A percentile compares a stretch with the other conserved stretches of the same genome.
Evolutionary conservation across 768 basidiomycete genomes (phyloP).

Genomic region (Wakefieldia striispora): DNA sequence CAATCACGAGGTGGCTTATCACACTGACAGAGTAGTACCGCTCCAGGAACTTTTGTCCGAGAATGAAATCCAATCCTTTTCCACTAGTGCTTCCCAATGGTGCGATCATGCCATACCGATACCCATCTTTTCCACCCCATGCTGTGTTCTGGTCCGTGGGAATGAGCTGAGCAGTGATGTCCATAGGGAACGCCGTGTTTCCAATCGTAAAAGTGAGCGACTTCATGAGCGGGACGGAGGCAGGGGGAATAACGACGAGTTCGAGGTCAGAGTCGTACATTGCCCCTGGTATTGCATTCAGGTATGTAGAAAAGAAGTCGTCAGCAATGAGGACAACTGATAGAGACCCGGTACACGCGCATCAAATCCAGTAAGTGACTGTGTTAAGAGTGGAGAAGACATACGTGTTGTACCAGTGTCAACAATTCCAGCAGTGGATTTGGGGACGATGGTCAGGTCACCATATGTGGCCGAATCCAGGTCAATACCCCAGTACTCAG

Average conservation of each 20-base stretch:
- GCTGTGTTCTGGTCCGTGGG: constrained; percentile 3
- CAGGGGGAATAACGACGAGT: constrained; percentile 6
- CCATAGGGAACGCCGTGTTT: not conserved
- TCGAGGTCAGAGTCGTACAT: not conserved
- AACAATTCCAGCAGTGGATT: not conserved
- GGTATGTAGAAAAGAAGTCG: no score
- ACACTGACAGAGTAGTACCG: constrained; percentile 9
- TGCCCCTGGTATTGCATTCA: no score
- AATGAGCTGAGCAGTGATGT: constrained; percentile 10
- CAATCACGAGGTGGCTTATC: no score
- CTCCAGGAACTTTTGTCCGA: constrained; percentile 17
- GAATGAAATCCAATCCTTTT: not conserved
- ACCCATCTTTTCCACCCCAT: constrained; percentile 1
- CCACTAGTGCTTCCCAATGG: not conserved
- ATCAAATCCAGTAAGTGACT: no score
- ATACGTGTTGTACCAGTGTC: not conserved
- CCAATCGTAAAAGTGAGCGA: constrained; percentile 9
- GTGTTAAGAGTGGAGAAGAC: no score
- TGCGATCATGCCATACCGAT: constrained; percentile 5
- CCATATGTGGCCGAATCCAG: not conserved
- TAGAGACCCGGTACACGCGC: no score
- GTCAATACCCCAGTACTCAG: not conserved
- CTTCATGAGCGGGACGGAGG: constrained; percentile 6
- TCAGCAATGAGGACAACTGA: no score
- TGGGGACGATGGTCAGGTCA: not conserved